A percentile compares a stretch with the other conserved stretches of the same genome.
phyloP scores from a whole-genome alignment of 176 grass and related monocot genomes.

The Musa schizocarpa region DNA sequence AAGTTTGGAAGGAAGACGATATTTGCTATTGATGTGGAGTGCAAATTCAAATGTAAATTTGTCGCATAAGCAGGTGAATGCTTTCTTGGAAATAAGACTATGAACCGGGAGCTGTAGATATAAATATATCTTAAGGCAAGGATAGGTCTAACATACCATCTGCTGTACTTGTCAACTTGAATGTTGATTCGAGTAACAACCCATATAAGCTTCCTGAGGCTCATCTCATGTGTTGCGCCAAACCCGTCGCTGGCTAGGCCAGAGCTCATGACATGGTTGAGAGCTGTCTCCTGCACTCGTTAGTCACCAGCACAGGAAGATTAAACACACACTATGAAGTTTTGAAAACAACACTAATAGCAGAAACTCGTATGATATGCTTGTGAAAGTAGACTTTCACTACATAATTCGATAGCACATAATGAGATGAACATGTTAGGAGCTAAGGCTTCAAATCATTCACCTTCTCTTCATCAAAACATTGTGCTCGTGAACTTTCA shows the following conservation, averaged over 20 bases:
- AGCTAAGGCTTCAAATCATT: no score
- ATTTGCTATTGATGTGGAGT: no score
- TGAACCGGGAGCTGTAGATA: no score
- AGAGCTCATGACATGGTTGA: constrained; percentile 55
- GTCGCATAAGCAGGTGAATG: no score
- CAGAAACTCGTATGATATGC: not conserved
- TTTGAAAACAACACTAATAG: not conserved
- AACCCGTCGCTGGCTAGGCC: constrained; percentile 34
- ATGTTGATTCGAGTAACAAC: constrained; percentile 48
- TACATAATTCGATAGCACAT: not conserved
- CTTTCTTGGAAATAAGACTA: no score
- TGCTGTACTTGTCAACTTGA: constrained; percentile 46
- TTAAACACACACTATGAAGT: not conserved
- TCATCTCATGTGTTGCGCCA: constrained; percentile 39
- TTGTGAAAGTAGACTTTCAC: not conserved
- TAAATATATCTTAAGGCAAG: not conserved
- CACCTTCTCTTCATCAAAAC: no score
- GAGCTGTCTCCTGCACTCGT: constrained; percentile 31
- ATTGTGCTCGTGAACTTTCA: no score
- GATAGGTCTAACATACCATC: constrained; percentile 23
- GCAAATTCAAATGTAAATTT: no score
- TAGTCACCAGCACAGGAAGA: not conserved
- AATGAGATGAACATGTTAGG: not conserved
- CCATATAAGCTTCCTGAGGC: constrained; percentile 47
- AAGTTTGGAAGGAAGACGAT: no score